Percentiles rank a stretch among this genome's conserved stretches.
Evolutionary conservation across 225 moss, liverwort and hornwort genomes (phyloP).

Genomic region (Bryum argenteum): DNA sequence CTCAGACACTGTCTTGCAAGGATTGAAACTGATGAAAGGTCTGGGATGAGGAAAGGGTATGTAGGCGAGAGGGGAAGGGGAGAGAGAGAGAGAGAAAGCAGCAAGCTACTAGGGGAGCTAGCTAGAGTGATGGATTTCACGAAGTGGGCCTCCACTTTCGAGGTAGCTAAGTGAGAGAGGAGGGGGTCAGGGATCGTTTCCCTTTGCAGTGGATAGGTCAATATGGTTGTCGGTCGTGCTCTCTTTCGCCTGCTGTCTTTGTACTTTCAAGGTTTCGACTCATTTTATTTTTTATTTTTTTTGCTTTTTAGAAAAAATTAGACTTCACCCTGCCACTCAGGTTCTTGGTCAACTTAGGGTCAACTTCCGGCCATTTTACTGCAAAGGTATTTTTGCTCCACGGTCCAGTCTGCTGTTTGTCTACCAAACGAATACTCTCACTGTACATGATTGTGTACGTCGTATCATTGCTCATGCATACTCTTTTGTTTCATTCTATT

Average conservation of each 20-base stretch:
- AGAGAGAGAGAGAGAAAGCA: not conserved
- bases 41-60: no score
- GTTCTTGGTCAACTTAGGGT: conserved; percentile 30
- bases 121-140: not conserved
- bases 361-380: conserved; percentile 3
- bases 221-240: conserved; percentile 32
- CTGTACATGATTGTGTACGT: no score
- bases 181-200: conserved; percentile 1
- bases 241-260: not conserved
- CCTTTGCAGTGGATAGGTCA: conserved; percentile 32
- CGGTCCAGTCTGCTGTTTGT: not conserved
- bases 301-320: no score
- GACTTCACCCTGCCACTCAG: not conserved
- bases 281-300: no score
- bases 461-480: no score
- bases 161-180: no score
- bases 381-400: not conserved
- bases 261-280: conserved; percentile 2
- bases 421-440: no score
- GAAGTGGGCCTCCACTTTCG: conserved; percentile 23
- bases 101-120: not conserved
- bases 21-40: no score
- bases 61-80: not conserved
- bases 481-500: no score
- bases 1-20: no score